Percentiles rank a stretch among this genome's conserved stretches.
Conservation (phyloP, 129 eudicot genomes). For the Ambrosia trifida region DNA sequence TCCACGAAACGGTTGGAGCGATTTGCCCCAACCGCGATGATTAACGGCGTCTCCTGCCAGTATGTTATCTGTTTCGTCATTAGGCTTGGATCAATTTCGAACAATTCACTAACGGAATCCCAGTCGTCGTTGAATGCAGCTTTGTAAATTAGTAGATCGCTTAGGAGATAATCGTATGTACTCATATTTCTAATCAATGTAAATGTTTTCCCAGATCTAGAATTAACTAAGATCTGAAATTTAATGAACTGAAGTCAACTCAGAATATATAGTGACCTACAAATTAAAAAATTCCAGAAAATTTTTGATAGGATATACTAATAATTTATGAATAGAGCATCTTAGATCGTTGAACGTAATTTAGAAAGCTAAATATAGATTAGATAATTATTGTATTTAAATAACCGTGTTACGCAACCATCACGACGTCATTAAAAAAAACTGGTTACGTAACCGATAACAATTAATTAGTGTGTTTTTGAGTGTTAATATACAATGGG, state of each 20-base stretch:
- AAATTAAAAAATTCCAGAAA: too few species aligned
- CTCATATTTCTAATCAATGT: constrained; percentile 3
- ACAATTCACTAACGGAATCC: not conserved
- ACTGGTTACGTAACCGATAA: too few species aligned
- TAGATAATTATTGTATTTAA: too few species aligned
- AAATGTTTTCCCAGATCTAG: not conserved
- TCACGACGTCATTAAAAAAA: too few species aligned
- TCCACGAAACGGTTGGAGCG: constrained; percentile 1
- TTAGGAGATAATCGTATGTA: not conserved
- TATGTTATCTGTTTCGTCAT: constrained; percentile 1
- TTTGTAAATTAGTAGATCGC: not conserved
- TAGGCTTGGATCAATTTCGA: not conserved
- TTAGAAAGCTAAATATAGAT: too few species aligned
- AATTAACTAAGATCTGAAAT: not conserved
- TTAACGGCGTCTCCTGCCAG: not conserved
- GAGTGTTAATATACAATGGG: too few species aligned
- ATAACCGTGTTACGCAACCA: too few species aligned
- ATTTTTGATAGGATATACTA: too few species aligned
- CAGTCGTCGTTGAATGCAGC: constrained; percentile 9
- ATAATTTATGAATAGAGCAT: too few species aligned
- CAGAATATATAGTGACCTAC: not conserved
- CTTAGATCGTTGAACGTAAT: too few species aligned
- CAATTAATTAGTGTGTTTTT: too few species aligned
- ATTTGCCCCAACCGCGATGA: constrained; percentile 8
- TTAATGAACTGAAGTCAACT: not conserved